These are phyloP conservation scores for Russula sp. DNA, from an alignment of 768 basidiomycete species.

Conservation along the genomic window DNA sequence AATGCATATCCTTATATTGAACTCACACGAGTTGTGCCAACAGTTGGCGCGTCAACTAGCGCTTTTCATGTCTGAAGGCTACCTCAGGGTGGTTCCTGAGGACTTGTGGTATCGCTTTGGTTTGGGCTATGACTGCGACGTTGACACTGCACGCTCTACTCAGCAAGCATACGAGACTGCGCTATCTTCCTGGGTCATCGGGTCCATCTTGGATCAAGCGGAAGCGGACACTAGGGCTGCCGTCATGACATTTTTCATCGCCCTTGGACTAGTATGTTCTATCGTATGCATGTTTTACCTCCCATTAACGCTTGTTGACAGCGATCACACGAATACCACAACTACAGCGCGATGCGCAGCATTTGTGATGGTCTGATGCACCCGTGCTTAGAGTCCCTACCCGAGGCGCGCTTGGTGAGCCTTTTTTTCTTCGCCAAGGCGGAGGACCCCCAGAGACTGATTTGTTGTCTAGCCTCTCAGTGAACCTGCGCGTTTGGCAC, in stretches of 20 bases:
- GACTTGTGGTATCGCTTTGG: conserved; percentile 22
- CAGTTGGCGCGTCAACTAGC: conserved; percentile 25
- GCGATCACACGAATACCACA: conserved; percentile 24
- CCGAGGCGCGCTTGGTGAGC: conserved; percentile 7
- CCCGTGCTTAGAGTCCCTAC: conserved; percentile 10
- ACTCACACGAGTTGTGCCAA: conserved; percentile 18
- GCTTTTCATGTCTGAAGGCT: conserved; percentile 26
- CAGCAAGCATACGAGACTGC: conserved; percentile 26
- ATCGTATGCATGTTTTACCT: background rate
- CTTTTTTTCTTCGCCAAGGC: background rate
- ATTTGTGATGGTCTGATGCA: conserved; percentile 18
- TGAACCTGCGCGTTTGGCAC: background rate
- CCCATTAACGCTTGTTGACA: conserved; percentile 9
- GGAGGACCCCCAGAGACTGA: background rate
- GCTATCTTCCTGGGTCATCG: conserved; percentile 18
- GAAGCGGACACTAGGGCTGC: conserved; percentile 19
- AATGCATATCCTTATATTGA: conserved; percentile 16
- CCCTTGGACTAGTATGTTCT: conserved; percentile 18
- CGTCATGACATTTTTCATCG: conserved; percentile 22
- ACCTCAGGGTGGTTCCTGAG: conserved; percentile 20
- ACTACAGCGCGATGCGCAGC: conserved; percentile 41
- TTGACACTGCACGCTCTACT: conserved; percentile 11
- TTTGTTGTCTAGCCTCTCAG: conserved; percentile 12
- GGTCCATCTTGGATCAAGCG: conserved; percentile 15
- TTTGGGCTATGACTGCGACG: conserved; percentile 1